Evolutionary conservation across 345 rosid species (phyloP).

Genomic region (Syzygium jambos): DNA sequence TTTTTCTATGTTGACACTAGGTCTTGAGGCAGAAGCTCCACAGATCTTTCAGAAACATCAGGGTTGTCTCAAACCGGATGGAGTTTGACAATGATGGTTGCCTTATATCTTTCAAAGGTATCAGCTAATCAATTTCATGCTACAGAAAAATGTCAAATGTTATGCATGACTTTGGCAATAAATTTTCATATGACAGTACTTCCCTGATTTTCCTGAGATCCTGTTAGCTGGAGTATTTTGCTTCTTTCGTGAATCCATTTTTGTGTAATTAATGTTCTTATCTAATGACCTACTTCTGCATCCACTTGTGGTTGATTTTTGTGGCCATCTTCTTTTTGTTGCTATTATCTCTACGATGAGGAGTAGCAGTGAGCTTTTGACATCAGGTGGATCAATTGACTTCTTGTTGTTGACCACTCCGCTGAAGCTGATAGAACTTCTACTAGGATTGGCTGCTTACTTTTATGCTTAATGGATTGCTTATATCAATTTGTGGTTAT

Average conservation of each 20-base stretch:
- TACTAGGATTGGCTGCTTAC: neutral
- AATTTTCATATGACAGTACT: neutral
- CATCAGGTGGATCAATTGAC: neutral
- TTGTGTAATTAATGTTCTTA: neutral
- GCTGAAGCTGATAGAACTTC: neutral
- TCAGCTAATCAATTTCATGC: neutral
- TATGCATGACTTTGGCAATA: neutral
- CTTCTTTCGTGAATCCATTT: neutral
- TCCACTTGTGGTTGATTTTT: neutral
- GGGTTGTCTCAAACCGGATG: constrained; percentile 80
- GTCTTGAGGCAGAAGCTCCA: constrained; percentile 84
- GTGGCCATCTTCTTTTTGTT: neutral
- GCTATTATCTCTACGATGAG: neutral
- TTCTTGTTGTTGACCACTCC: neutral
- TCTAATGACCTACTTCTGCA: neutral
- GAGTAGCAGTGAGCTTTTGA: neutral
- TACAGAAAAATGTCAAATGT: neutral
- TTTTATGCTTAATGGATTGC: neutral
- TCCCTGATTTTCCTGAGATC: neutral
- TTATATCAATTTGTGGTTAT: neutral
- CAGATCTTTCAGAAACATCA: constrained; percentile 58
- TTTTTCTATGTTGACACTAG: constrained; percentile 19
- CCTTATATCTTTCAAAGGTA: constrained; percentile 80
- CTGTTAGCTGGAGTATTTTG: neutral
- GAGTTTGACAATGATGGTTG: constrained; percentile 46